These are phyloP conservation scores for Phytophthora pisi DNA, from an alignment of 352 stramenopile species.

Conservation along the genomic window DNA sequence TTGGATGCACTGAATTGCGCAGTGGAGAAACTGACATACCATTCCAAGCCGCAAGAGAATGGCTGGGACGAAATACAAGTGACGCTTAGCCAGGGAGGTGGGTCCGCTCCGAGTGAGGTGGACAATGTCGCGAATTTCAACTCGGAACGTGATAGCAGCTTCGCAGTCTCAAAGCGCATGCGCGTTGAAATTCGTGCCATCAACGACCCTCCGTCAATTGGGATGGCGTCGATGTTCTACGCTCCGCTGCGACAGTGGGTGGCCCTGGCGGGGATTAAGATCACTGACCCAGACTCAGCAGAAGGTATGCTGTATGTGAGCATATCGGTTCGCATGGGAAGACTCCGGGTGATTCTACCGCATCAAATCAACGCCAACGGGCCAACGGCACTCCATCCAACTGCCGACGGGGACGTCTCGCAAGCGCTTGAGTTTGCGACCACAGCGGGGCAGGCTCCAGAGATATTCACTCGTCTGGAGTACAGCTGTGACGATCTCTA, in stretches of 20 bases:
- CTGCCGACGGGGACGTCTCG: slow-evolving; percentile 1
- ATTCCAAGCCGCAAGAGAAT: slow-evolving; percentile 30
- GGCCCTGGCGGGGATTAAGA: slow-evolving; percentile 18
- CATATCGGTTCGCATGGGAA: slow-evolving; percentile 39
- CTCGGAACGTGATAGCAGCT: slow-evolving; percentile 26
- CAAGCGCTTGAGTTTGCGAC: slow-evolving; percentile 48
- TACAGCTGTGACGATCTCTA: slow-evolving; percentile 38
- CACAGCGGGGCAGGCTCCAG: slow-evolving; percentile 16
- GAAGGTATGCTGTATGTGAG: slow-evolving; percentile 51
- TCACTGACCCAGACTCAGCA: slow-evolving; percentile 55
- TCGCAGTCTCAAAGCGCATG: slow-evolving; percentile 41
- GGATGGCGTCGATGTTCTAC: slow-evolving; percentile 36
- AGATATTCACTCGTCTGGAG: slow-evolving; percentile 40
- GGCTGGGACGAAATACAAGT: slow-evolving; percentile 50
- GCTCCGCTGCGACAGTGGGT: slow-evolving; percentile 41
- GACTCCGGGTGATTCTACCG: slow-evolving; percentile 32
- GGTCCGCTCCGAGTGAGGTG: background rate
- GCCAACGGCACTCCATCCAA: slow-evolving; percentile 14
- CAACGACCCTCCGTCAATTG: slow-evolving; percentile 50
- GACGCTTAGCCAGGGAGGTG: slow-evolving; percentile 37
- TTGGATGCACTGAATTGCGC: slow-evolving; percentile 55
- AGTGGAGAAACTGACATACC: slow-evolving; percentile 56
- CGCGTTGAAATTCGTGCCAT: slow-evolving; percentile 46
- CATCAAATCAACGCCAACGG: slow-evolving; percentile 1
- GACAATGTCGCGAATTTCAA: background rate